Conservation (phyloP, 192 early-diverging fungal species). For the Radiomyces spectabilis region DNA sequence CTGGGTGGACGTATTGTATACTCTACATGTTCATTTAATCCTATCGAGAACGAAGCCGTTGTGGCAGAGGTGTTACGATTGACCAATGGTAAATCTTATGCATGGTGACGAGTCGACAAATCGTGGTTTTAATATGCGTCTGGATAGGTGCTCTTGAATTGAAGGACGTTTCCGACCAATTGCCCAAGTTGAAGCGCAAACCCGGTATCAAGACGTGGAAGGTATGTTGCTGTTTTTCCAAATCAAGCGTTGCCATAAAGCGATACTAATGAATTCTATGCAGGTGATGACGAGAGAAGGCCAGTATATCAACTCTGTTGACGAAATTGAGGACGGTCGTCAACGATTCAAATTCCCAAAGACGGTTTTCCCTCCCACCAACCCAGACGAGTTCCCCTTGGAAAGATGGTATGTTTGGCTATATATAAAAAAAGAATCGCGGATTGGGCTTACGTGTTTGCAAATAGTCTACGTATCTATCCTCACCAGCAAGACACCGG, state of each 20-base stretch:
- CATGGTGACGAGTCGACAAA: not conserved
- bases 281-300: constrained; percentile 73
- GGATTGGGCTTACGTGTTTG: not conserved
- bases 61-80: constrained; percentile 73
- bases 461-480: constrained; percentile 74
- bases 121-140: not conserved
- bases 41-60: constrained; percentile 95
- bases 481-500: constrained; percentile 95
- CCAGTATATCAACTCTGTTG: constrained; percentile 34
- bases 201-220: constrained; percentile 88
- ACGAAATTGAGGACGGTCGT: constrained; percentile 34
- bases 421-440: constrained; percentile 19
- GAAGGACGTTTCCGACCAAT: constrained; percentile 77
- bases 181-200: constrained; percentile 72
- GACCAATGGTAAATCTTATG: constrained; percentile 32
- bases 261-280: no score
- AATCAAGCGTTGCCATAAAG: not conserved
- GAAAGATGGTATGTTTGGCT: constrained; percentile 50
- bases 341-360: constrained; percentile 40
- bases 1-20: constrained; percentile 92
- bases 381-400: constrained; percentile 52
- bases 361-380: constrained; percentile 54
- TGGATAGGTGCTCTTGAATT: constrained; percentile 64
- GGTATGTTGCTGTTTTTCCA: no score
- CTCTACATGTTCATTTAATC: constrained; percentile 98